Evolutionary conservation across 2,329 filamentous ascomycete species (phyloP), one percentile per base, ranked within the genome.

Genomic region (Coniochaeta pulveracea): DNA sequence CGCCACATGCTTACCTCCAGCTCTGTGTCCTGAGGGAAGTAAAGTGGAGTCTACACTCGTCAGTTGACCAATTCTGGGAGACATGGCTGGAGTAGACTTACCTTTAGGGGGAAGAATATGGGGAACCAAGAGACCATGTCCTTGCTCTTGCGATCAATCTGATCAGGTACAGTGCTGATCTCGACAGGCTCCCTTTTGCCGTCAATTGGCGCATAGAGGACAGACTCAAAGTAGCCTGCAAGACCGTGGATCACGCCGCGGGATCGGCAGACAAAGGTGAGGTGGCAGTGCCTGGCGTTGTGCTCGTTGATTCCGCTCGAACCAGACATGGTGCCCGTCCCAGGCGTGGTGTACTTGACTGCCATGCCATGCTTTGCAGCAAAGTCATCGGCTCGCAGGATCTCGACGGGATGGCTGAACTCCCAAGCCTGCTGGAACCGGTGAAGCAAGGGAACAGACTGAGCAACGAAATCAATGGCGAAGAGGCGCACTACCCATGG

Each of bases 111-210:
- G 52, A 98, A 98, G 61, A 89, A 95, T 19, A 98, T 96, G 2
- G 91, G 91, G 54, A 98, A 98, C 91, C 91, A 98, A 35, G 85
- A 93, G 42, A 95, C 93, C 93, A 98, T 98, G 47, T 93, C 88
- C 51, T 81, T 82, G 65, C 86, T 94, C 72, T 96, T 96, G 37
- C 64, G 63, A 36, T 91, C 85, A 59, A 98, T 96, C 19, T 80
- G 84, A 42, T 93, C 82, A 0, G 91, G 93, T 48, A 94, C 81
- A 4, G 83, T 98, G 49, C 85, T 93, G 38, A 98, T 69, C 61
- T 96, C 89, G 4, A 95, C 74, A 45, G 75, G 77, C 2, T 61
- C 47, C 42, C 58, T 55, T 16, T 47, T 55, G 35, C 44, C 52
- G 18, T 46, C 57, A 6, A 57, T 40, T 39, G 66, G 70, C 44